phyloP scores from a whole-genome alignment of 2,329 filamentous ascomycete species.

The Neonectria magnoliae region DNA sequence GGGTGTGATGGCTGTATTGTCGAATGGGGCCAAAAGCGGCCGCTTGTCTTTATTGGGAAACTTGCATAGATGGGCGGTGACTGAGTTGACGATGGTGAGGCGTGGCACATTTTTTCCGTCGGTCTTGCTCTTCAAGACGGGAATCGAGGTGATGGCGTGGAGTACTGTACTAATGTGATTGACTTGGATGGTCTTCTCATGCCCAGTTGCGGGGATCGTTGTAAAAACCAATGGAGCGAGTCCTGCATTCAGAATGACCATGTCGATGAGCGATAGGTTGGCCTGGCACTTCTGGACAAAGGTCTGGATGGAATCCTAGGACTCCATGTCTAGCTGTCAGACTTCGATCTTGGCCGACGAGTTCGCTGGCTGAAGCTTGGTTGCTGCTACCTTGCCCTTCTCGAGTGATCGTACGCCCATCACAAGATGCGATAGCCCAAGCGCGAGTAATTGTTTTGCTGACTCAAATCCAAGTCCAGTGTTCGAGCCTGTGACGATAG shows the following conservation, averaged over 20 bases:
- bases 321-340: constrained; percentile 40
- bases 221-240: constrained; percentile 32
- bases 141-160: constrained; percentile 43
- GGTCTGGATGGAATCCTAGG: constrained; percentile 36
- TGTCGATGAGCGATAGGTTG: constrained; percentile 33
- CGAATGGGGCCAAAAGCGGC: constrained; percentile 44
- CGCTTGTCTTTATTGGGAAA: constrained; percentile 38
- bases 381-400: constrained; percentile 24
- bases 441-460: constrained; percentile 34
- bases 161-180: constrained; percentile 46
- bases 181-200: constrained; percentile 47
- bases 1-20: constrained; percentile 32
- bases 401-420: constrained; percentile 35
- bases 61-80: constrained; percentile 38
- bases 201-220: constrained; percentile 33
- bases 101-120: constrained; percentile 18
- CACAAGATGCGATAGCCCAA: constrained; percentile 28
- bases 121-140: constrained; percentile 28
- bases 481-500: constrained; percentile 42
- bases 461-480: constrained; percentile 39
- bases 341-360: constrained; percentile 35
- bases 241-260: constrained; percentile 50
- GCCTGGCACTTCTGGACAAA: constrained; percentile 30
- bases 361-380: constrained; percentile 1
- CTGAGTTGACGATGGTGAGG: constrained; percentile 46